Percentiles rank a stretch among this genome's conserved stretches.
phyloP scores from a whole-genome alignment of 2,329 filamentous ascomycete species.

The Cercospora zeina region DNA sequence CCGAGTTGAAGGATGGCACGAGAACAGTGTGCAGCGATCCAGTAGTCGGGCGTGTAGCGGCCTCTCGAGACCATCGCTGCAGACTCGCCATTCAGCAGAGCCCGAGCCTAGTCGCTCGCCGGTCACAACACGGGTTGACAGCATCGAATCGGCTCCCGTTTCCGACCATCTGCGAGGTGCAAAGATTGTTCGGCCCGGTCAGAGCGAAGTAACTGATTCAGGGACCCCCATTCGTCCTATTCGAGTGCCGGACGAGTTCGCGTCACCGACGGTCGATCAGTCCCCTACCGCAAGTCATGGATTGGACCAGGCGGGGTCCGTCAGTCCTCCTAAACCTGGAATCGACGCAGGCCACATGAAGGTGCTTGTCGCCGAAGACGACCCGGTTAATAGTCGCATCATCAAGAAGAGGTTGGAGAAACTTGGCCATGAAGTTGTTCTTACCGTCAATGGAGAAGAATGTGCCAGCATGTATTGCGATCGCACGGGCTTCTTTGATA shows the following conservation, averaged over 20 bases:
- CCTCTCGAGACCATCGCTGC: conserved; percentile 30
- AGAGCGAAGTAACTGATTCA: conserved; percentile 45
- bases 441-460: conserved; percentile 82
- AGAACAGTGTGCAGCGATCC: conserved; percentile 25
- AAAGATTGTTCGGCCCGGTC: conserved; percentile 48
- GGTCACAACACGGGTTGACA: conserved; percentile 26
- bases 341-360: conserved; percentile 52
- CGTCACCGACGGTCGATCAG: conserved; percentile 19
- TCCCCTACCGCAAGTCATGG: neutral
- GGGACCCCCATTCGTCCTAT: conserved; percentile 49
- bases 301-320: neutral
- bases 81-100: conserved; percentile 30
- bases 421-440: conserved; percentile 66
- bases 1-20: conserved; percentile 36
- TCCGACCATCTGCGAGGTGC: conserved; percentile 40
- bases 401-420: conserved; percentile 78
- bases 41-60: conserved; percentile 27
- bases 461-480: conserved; percentile 72
- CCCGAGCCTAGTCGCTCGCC: conserved; percentile 20
- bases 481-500: conserved; percentile 65
- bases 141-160: conserved; percentile 26
- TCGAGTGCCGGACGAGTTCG: conserved; percentile 49
- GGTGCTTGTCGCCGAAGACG: conserved; percentile 81
- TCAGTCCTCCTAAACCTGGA: neutral
- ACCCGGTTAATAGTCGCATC: conserved; percentile 82